A percentile compares a stretch with the other conserved stretches of the same genome.
Evolutionary conservation across 345 rosid species (phyloP).

Genomic region (Durio zibethinus): DNA sequence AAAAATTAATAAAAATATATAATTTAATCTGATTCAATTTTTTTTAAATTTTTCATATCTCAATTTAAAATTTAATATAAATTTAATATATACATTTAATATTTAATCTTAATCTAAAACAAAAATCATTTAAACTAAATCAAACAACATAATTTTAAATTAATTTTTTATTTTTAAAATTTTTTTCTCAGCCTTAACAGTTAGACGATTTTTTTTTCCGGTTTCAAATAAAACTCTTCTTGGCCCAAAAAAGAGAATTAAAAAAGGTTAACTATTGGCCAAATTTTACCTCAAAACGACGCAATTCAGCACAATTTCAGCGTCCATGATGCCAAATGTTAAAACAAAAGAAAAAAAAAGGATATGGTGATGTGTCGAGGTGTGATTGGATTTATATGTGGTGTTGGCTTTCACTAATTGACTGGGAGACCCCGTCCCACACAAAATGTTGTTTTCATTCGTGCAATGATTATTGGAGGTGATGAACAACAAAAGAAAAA

Average conservation of each 20-base stretch:
- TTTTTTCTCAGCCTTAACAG: too few relatives aligned
- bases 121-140: too few relatives aligned
- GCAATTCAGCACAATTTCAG: conserved; percentile 5
- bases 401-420: conserved; percentile 42
- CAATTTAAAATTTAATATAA: too few relatives aligned
- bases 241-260: background rate
- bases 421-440: conserved; percentile 16
- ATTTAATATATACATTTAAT: too few relatives aligned
- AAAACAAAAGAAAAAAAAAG: background rate
- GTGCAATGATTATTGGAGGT: conserved; percentile 46
- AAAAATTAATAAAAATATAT: too few relatives aligned
- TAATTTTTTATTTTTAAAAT: too few relatives aligned
- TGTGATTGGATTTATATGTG: conserved; percentile 14
- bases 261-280: background rate
- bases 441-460: conserved; percentile 24
- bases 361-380: conserved; percentile 18
- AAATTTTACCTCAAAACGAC: background rate
- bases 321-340: background rate
- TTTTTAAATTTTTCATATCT: too few relatives aligned
- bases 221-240: background rate
- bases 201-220: too few relatives aligned
- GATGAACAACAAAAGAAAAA: conserved; percentile 28
- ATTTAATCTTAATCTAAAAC: too few relatives aligned
- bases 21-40: too few relatives aligned
- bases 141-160: too few relatives aligned